These are phyloP conservation scores for Penicillium diatomitis DNA, from an alignment of 495 filamentous ascomycete genomes.

Conservation along the genomic window DNA sequence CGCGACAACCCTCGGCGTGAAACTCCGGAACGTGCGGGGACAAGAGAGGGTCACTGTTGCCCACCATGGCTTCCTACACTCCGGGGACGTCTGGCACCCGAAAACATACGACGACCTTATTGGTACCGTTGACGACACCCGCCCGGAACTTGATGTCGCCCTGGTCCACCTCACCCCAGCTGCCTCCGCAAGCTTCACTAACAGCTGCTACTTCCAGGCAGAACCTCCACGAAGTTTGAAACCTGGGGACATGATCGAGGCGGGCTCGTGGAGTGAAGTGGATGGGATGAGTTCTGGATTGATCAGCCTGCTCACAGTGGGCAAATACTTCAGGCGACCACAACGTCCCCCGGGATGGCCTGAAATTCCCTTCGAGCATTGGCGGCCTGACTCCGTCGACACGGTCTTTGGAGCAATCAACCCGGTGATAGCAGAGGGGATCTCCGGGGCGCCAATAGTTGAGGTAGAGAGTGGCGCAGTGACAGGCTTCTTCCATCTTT, in stretches of 20 bases:
- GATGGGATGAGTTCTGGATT: constrained; percentile 15
- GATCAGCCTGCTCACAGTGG: constrained; percentile 10
- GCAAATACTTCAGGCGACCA: constrained; percentile 3
- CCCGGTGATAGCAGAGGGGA: constrained; percentile 13
- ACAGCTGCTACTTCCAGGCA: constrained; percentile 20
- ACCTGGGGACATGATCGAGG: constrained; percentile 1
- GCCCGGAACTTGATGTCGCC: constrained; percentile 15
- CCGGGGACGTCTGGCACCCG: constrained; percentile 16
- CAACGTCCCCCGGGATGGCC: constrained; percentile 11
- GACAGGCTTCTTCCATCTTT: constrained; percentile 20
- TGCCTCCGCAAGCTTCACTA: constrained; percentile 12
- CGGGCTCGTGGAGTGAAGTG: constrained; percentile 11
- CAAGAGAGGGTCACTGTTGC: constrained; percentile 9
- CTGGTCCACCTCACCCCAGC: constrained; percentile 15
- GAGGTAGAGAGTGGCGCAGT: constrained; percentile 16
- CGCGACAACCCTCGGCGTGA: constrained; percentile 20
- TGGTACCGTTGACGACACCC: constrained; percentile 12
- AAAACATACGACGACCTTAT: constrained; percentile 10
- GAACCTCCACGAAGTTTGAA: constrained; percentile 6
- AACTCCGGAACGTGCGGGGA: constrained; percentile 12
- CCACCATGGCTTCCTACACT: constrained; percentile 16
- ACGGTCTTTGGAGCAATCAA: constrained; percentile 17
- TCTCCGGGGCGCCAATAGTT: constrained; percentile 22
- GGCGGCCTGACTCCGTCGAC: constrained; percentile 6
- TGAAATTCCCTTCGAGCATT: constrained; percentile 10